Base-by-base conservation (phyloP, 169 alveolate genomes). In the Plasmodium falciparum region DNA sequence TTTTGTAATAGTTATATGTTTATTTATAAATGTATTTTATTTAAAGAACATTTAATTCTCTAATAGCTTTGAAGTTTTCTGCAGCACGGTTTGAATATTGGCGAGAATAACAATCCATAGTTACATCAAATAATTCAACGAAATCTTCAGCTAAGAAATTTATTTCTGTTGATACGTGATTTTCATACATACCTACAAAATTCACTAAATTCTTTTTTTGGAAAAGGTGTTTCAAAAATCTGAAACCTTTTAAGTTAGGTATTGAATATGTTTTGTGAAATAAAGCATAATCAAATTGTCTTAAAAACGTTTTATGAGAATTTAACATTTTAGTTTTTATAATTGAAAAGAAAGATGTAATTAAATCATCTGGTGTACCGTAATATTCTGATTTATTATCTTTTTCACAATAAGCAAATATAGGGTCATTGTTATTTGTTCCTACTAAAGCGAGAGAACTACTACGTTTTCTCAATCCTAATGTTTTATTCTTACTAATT, bases 391-490 rank as follows among this genome's bases (percentile, higher is more conserved):
- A 50, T 3, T 75, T 62, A 12, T 29, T 69, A 67, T 67, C 50
- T 56, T 66, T 66, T 52, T 17, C 49, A 80, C 83, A 67, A 54
- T 15, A 33, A 7, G 45, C 45, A 80, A 56, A 43, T 7, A n/a
- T 3, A 0, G 50, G 50, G 26, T 29, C 12, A 54, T 50, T 69
- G 13, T 12, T 2, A 7, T 52, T 52, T 11, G 59, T n/a, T 1
- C 63, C 62, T 13, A 12, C 52, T 56, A 80, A 66, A 33, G 49
- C 39, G 29, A 67, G 59, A 45, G 70, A 33, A 11, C 39, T 29
- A 80, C 90, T 80, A 80, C 90, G 90, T 67, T 56, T 80, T 26
- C 20, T 80, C 6, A 80, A 52, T 6, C 90, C 78, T 67, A 80
- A 43, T 17, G 45, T 52, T 67, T 52, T 67, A 24, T 33, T 67